Evolutionary conservation across 2,329 filamentous ascomycete genomes (phyloP).

Genomic region (Neonectria neomacrospora): DNA sequence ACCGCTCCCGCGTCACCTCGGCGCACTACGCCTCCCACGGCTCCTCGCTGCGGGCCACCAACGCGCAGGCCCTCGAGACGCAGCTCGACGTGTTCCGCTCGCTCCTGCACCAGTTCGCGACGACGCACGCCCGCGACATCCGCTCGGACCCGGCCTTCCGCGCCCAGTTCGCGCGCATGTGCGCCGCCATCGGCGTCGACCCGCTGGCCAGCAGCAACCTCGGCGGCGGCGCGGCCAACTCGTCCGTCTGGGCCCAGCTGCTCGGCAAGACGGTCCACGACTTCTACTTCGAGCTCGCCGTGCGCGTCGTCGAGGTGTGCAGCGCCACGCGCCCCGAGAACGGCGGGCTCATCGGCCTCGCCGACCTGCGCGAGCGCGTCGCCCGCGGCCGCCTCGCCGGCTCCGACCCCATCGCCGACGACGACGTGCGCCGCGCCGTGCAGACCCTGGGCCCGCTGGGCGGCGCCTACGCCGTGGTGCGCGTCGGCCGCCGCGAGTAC

Average conservation of each 20-base stretch:
- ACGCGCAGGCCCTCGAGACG: slow-evolving; percentile 87
- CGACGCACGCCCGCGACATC: slow-evolving; percentile 95
- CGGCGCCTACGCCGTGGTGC: slow-evolving; percentile 85
- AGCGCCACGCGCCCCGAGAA: slow-evolving; percentile 88
- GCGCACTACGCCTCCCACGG: slow-evolving; percentile 94
- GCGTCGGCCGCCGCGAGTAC: slow-evolving; percentile 85
- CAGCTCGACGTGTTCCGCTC: slow-evolving; percentile 97
- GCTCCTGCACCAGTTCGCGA: slow-evolving; percentile 91
- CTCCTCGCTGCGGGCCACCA: slow-evolving; percentile 82
- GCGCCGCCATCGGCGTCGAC: slow-evolving; percentile 94
- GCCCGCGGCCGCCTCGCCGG: slow-evolving; percentile 79
- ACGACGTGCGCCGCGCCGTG: slow-evolving; percentile 91
- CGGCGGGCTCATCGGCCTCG: slow-evolving; percentile 87
- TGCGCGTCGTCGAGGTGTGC: slow-evolving; percentile 95
- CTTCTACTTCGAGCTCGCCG: slow-evolving; percentile 97
- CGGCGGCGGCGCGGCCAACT: slow-evolving; percentile 47
- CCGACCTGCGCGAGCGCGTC: slow-evolving; percentile 82
- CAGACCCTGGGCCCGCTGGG: slow-evolving; percentile 88
- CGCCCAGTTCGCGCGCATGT: slow-evolving; percentile 98
- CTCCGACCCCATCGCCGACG: slow-evolving; percentile 84
- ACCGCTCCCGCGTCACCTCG: slow-evolving; percentile 83
- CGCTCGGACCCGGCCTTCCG: slow-evolving; percentile 95
- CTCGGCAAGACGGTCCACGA: slow-evolving; percentile 93
- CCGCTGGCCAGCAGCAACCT: slow-evolving; percentile 72
- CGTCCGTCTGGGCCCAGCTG: slow-evolving; percentile 90